A percentile compares a stretch with the other conserved stretches of the same genome.
Conservation (phyloP, 139 green algal genomes). For the Spirogloea muscicola region DNA sequence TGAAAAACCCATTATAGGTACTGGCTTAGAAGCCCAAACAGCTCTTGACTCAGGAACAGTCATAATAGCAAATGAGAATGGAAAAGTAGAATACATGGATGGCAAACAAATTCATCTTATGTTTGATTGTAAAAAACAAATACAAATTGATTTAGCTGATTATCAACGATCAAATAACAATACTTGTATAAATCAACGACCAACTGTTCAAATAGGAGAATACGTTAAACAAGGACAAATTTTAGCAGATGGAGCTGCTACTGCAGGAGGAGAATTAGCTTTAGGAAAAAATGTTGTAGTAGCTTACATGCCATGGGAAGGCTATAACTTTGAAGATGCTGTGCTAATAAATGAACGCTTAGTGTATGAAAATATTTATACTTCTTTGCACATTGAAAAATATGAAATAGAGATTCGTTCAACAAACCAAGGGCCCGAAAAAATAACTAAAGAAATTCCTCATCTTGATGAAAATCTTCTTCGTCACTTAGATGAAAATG, state of each 20-base stretch:
- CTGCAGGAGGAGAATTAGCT: constrained; percentile 57
- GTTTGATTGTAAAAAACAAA: constrained; percentile 39
- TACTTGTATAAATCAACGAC: constrained; percentile 62
- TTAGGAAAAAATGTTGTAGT: constrained; percentile 65
- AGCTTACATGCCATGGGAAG: constrained; percentile 67
- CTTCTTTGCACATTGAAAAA: constrained; percentile 70
- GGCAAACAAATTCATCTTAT: constrained; percentile 56
- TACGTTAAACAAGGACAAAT: constrained; percentile 65
- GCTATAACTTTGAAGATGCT: constrained; percentile 72
- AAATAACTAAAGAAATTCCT: constrained; percentile 63
- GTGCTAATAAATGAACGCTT: constrained; percentile 68
- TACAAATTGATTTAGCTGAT: constrained; percentile 39
- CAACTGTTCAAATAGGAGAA: constrained; percentile 58
- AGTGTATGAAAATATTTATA: constrained; percentile 68
- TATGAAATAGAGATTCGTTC: constrained; percentile 62
- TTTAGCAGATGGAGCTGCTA: constrained; percentile 60
- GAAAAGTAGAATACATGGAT: constrained; percentile 62
- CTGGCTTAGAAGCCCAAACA: constrained; percentile 62
- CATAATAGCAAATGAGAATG: constrained; percentile 54
- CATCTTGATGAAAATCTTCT: constrained; percentile 51
- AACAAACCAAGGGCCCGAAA: constrained; percentile 59
- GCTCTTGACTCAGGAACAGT: constrained; percentile 57
- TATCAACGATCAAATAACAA: constrained; percentile 72
- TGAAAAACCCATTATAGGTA: constrained; percentile 64
- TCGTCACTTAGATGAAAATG: constrained; percentile 59